A percentile compares a stretch with the other conserved stretches of the same genome.
These are phyloP conservation scores for Blastosporella zonata DNA, from an alignment of 1,284 basidiomycete species.

Conservation along the genomic window DNA sequence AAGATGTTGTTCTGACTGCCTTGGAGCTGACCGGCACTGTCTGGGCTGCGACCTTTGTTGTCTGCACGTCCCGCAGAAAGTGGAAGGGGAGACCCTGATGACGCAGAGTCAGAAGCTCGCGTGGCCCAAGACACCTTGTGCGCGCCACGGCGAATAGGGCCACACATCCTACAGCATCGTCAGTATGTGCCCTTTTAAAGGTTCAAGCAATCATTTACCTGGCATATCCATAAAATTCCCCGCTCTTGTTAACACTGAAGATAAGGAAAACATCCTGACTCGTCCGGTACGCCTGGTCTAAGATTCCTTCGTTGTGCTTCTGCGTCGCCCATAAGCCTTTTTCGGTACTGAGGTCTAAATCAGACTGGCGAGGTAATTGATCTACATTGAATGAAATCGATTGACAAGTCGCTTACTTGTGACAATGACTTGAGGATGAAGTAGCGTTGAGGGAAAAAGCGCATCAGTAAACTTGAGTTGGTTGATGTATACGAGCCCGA, in stretches of 20 bases:
- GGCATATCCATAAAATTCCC: conserved; percentile 88
- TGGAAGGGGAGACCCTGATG: conserved; percentile 28
- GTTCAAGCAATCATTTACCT: conserved; percentile 42
- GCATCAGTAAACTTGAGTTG: conserved; percentile 68
- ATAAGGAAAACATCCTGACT: conserved; percentile 85
- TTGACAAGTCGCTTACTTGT: conserved; percentile 45
- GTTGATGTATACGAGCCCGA: conserved; percentile 69
- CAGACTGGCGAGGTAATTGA: conserved; percentile 48
- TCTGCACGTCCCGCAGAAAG: conserved; percentile 21
- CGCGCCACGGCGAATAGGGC: conserved; percentile 51
- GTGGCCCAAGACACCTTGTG: conserved; percentile 60
- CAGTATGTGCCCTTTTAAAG: neutral
- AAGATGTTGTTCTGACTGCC: conserved; percentile 18
- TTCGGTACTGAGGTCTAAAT: conserved; percentile 83
- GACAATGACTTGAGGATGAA: conserved; percentile 92
- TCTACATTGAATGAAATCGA: neutral
- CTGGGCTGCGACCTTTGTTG: conserved; percentile 11
- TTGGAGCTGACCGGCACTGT: neutral
- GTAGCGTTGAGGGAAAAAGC: conserved; percentile 82
- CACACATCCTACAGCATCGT: conserved; percentile 52
- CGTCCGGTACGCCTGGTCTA: conserved; percentile 90
- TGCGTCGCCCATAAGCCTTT: conserved; percentile 90
- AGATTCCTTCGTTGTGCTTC: conserved; percentile 84
- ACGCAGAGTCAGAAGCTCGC: conserved; percentile 35
- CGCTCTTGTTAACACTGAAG: conserved; percentile 90